phyloP scores from a whole-genome alignment of 108 stramenopile genomes.

The Ochromonas danica region DNA sequence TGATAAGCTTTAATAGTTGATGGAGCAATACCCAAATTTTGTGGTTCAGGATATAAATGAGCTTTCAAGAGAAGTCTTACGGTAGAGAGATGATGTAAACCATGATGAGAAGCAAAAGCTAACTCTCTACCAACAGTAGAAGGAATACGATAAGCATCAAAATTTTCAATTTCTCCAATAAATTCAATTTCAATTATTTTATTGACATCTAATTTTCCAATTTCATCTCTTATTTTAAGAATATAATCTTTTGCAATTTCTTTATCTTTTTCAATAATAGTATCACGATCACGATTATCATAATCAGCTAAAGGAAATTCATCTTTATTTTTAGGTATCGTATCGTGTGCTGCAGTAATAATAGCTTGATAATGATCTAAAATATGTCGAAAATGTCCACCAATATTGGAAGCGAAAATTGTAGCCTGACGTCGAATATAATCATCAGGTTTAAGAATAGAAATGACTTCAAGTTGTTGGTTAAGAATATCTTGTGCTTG shows the following conservation, averaged over 20 bases:
- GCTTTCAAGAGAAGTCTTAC: slow-evolving; percentile 69
- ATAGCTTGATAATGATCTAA: slow-evolving; percentile 73
- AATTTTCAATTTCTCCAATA: not conserved
- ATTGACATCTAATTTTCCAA: not conserved
- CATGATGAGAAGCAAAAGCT: slow-evolving; percentile 83
- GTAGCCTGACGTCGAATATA: slow-evolving; percentile 19
- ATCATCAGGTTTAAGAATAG: no score
- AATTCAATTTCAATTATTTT: not conserved
- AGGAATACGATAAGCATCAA: not conserved
- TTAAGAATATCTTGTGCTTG: no score
- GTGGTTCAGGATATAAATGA: not conserved
- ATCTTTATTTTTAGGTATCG: not conserved
- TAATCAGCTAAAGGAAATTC: not conserved
- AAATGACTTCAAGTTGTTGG: no score
- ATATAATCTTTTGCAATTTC: not conserved
- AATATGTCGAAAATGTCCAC: slow-evolving; percentile 83
- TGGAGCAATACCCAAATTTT: not conserved
- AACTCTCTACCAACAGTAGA: slow-evolving; percentile 73
- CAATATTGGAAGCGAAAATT: slow-evolving; percentile 72
- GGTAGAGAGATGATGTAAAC: slow-evolving; percentile 87
- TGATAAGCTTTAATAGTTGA: not conserved
- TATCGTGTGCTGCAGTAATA: not conserved
- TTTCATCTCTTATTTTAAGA: not conserved
- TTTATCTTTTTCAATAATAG: not conserved
- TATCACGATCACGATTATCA: not conserved